Base-by-base conservation (phyloP, 768 basidiomycete genomes). In the Panaeolus cyanescens region DNA sequence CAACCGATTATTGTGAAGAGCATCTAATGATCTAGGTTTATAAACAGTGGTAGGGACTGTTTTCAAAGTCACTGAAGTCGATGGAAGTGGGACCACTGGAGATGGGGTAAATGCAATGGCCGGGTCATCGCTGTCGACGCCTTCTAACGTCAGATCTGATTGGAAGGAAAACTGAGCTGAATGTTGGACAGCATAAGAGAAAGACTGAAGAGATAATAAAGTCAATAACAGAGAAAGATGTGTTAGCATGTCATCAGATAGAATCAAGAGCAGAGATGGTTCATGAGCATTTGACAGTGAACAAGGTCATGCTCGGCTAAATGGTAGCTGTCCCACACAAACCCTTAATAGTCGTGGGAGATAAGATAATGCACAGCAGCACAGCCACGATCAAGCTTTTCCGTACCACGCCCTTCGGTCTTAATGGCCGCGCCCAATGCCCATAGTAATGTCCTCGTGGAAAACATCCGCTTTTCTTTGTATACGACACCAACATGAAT, bases 1-100 rank as follows among this genome's bases (percentile, higher is more conserved):
- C 40, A 75, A 71, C 8, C 89, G 81, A 10, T 85, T 86, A 55
- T 75, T 75, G 60, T 87, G 81, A 13, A 86, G 72, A 8, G 76
- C 80, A 12, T 77, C 75, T 12, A 77, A 72, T 6, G 86, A 86
- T 30, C 77, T 76, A 4, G 90, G 91, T 22, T 84, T 82, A 67
- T 85, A 87, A 1, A 93, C 80, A 0, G 80, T 81, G 0, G 85
- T 88, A 13, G 83, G 82, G 9, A 74, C 71, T 4, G 86, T 78
- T 61, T 76, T 80, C 13, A 90, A 66, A 12, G 66, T 65, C n/a
- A 56, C 60, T 54, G 61, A 54, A 28, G 59, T 59, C 19, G 58
- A 54, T 15, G 53, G 62, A 5, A 70, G 61, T 50, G 63, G 59
- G 12, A 62, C 60, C 6, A 57, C 32, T 54, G 56, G 33, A 32